Evolutionary conservation across 331 rosid genomes (phyloP).

Genomic region (Telfairia occidentalis): DNA sequence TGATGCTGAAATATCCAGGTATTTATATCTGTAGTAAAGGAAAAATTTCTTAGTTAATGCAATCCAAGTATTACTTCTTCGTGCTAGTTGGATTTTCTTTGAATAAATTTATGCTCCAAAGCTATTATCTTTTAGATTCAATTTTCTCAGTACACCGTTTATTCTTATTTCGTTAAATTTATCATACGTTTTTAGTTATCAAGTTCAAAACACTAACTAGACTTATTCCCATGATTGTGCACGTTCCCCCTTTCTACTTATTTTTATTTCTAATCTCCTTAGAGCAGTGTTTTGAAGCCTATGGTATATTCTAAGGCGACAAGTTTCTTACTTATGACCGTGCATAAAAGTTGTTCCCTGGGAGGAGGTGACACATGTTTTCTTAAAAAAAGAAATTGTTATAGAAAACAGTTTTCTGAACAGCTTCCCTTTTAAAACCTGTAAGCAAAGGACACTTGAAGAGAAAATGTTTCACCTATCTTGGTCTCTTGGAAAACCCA

Average conservation of each 20-base stretch:
- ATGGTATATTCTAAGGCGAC: not conserved
- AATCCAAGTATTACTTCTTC: not conserved
- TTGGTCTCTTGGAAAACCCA: not conserved
- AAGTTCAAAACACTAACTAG: not conserved
- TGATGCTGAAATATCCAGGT: slow-evolving; percentile 93
- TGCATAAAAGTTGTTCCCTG: not conserved
- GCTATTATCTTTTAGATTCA: not conserved
- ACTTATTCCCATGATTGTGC: not conserved
- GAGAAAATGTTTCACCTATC: not conserved
- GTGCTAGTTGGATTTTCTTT: not conserved
- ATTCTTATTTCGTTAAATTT: not conserved
- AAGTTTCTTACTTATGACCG: not conserved
- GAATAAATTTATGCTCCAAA: not conserved
- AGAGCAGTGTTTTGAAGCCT: not conserved
- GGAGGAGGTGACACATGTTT: not conserved
- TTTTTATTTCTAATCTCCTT: not conserved
- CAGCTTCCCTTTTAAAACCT: not conserved
- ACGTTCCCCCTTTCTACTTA: not conserved
- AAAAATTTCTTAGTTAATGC: slow-evolving; percentile 1
- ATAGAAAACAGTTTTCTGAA: not conserved
- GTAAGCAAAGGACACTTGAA: not conserved
- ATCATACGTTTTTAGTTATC: not conserved
- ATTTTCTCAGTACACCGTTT: not conserved
- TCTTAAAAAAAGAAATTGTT: not conserved
- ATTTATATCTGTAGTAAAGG: slow-evolving; percentile 11